Conservation (phyloP, 2,329 filamentous ascomycete genomes). For the Xylaria hypoxylon region DNA sequence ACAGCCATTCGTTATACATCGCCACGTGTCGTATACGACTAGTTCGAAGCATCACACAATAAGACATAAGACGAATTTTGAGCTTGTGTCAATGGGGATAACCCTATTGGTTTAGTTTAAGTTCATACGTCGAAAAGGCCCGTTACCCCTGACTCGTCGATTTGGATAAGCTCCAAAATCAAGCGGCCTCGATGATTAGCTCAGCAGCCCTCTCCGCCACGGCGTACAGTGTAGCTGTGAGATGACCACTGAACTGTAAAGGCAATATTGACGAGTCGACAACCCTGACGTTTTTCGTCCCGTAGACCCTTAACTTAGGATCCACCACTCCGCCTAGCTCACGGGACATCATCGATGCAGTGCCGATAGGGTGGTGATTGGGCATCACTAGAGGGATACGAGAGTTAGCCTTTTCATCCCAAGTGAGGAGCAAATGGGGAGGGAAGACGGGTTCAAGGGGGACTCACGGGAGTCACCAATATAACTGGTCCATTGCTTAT, state of each 20-base stretch:
- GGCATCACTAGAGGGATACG: constrained; percentile 40
- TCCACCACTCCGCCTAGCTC: constrained; percentile 64
- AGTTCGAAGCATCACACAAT: no score
- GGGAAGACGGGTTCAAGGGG: neutral
- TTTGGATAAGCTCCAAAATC: neutral
- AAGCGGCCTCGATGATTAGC: constrained; percentile 45
- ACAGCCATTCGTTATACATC: no score
- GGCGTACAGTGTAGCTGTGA: constrained; percentile 65
- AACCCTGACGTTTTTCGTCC: constrained; percentile 61
- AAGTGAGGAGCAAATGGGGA: neutral
- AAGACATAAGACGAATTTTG: no score
- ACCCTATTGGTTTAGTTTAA: no score
- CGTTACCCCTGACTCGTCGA: neutral
- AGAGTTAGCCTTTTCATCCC: constrained; percentile 2
- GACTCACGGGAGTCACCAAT: constrained; percentile 37
- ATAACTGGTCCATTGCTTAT: constrained; percentile 47
- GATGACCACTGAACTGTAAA: constrained; percentile 61
- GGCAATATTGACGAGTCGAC: constrained; percentile 63
- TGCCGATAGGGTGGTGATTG: constrained; percentile 61
- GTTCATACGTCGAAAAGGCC: no score
- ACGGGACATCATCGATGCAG: constrained; percentile 63
- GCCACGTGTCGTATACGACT: no score
- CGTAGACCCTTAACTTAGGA: constrained; percentile 60
- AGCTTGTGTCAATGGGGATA: no score
- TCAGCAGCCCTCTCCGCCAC: constrained; percentile 60